Evolutionary conservation across 179 eudicot genomes (phyloP).

Genomic region (Spergularia azorica): DNA sequence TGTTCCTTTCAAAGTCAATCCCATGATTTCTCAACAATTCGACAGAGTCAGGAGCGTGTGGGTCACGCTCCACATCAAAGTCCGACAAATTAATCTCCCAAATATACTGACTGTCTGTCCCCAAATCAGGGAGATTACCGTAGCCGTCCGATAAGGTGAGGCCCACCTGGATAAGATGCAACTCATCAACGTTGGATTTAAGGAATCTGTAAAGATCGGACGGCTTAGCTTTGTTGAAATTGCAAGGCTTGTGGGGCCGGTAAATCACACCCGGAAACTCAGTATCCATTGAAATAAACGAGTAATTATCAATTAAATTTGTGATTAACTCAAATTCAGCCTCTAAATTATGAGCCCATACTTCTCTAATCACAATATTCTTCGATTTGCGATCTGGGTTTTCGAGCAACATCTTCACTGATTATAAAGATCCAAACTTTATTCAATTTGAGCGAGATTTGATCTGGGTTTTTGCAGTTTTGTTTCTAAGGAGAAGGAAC

Average conservation of each 20-base stretch:
- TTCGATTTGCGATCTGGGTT: slow-evolving; percentile 7
- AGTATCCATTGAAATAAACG: slow-evolving; percentile 40
- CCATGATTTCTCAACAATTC: slow-evolving; percentile 35
- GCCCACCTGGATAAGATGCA: slow-evolving; percentile 39
- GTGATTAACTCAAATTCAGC: slow-evolving; percentile 31
- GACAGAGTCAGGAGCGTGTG: slow-evolving; percentile 42
- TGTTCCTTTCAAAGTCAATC: slow-evolving; percentile 32
- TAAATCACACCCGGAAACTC: slow-evolving; percentile 42
- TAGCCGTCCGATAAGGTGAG: slow-evolving; percentile 36
- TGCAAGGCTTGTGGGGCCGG: slow-evolving; percentile 13
- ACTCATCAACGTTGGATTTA: slow-evolving; percentile 38
- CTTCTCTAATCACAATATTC: slow-evolving; percentile 31
- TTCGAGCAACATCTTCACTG: slow-evolving; percentile 15
- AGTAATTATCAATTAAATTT: slow-evolving; percentile 22
- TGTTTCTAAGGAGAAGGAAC: background rate
- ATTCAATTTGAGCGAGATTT: background rate
- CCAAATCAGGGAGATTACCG: slow-evolving; percentile 35
- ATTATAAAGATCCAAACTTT: slow-evolving; percentile 7
- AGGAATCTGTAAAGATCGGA: slow-evolving; percentile 29
- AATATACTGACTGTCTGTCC: slow-evolving; percentile 24
- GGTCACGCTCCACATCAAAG: slow-evolving; percentile 38
- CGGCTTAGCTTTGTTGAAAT: slow-evolving; percentile 9
- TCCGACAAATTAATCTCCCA: slow-evolving; percentile 50
- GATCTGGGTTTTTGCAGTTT: background rate
- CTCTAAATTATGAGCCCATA: slow-evolving; percentile 35